Evolutionary conservation across 371 early-diverging fungal genomes (phyloP).

Genomic region (Mortierella sp.): DNA sequence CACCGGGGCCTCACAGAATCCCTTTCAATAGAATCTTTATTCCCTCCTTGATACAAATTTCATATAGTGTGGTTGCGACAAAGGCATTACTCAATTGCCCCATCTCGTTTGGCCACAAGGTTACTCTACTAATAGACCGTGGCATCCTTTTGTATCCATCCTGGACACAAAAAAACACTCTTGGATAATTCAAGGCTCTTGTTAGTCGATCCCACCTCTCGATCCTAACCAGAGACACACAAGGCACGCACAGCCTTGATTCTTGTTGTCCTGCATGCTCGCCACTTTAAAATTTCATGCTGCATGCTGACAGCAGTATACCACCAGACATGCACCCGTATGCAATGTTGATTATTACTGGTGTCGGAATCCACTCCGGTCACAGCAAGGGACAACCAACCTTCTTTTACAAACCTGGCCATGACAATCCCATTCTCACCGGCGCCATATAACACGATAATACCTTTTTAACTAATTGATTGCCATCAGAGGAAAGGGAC

Average conservation of each 20-base stretch:
- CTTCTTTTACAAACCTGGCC: slow-evolving; percentile 1
- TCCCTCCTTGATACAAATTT: slow-evolving; percentile 2
- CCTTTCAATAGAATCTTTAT: slow-evolving; percentile 19
- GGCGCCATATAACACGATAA: too few relatives aligned
- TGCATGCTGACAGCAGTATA: neutral
- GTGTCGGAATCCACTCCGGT: neutral
- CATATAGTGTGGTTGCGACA: too few relatives aligned
- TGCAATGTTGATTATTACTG: neutral
- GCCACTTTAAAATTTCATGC: too few relatives aligned
- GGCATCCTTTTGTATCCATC: neutral
- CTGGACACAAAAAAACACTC: neutral
- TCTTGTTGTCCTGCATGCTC: neutral
- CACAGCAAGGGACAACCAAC: neutral
- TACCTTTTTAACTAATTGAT: too few relatives aligned
- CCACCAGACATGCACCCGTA: too few relatives aligned
- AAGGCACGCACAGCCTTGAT: neutral
- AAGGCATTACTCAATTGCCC: too few relatives aligned
- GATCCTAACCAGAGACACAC: too few relatives aligned
- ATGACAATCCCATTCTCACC: neutral
- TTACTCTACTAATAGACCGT: too few relatives aligned
- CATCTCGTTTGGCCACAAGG: too few relatives aligned
- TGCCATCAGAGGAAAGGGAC: neutral
- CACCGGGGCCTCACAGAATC: too few relatives aligned
- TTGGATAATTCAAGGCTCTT: too few relatives aligned
- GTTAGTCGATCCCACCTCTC: too few relatives aligned